Base-by-base conservation (phyloP, 495 filamentous ascomycete genomes). In the Rhypophila decipiens region DNA sequence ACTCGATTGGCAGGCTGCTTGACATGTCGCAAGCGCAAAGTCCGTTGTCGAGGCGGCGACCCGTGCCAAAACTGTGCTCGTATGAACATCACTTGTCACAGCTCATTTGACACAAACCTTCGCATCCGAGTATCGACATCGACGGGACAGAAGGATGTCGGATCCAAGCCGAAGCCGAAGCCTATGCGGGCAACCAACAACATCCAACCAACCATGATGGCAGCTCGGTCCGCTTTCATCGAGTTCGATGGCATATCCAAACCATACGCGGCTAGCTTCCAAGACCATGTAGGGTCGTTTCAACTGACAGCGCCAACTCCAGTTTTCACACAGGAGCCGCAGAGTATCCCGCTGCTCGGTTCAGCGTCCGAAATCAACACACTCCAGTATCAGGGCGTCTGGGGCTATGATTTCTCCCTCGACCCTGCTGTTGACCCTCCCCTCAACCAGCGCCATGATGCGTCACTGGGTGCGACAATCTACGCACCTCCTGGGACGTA, bases 11-110 rank as follows among this genome's bases (percentile, higher is more conserved):
- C 27, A 65, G 65, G 65, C 18, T 65, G 65, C 46, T 44, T 68
- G 49, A 68, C 63, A 39, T 68, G 65, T 33, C 61, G 63, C 31
- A 63, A 61, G 50, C 53, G 63, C 44, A 66, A 62, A 23, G 61
- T 68, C n/a, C 61, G 64, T 21, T 65, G 65, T 34, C 60, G 42
- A 9, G 61, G 63, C 27, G 60, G 63, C 1, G 55, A 48, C 7
- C 65, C 65, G 11, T 68, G 65, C 42, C 57, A 57, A 19, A 58
- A 66, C 43, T 66, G 65, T 29, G 47, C 49, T 4, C 56, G 61
- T 17, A 64, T 68, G 55, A 60, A 60, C 36, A 55, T 66, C 22
- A 59, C 55, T 33, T 68, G 65, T 44, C 54, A 62, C 24, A 57
- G 55, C 33, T 68, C 63, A 2, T 68, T 68, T 34, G 61, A 68